Conservation (phyloP, 2,329 filamentous ascomycete species). For the Clonostachys sp. region DNA sequence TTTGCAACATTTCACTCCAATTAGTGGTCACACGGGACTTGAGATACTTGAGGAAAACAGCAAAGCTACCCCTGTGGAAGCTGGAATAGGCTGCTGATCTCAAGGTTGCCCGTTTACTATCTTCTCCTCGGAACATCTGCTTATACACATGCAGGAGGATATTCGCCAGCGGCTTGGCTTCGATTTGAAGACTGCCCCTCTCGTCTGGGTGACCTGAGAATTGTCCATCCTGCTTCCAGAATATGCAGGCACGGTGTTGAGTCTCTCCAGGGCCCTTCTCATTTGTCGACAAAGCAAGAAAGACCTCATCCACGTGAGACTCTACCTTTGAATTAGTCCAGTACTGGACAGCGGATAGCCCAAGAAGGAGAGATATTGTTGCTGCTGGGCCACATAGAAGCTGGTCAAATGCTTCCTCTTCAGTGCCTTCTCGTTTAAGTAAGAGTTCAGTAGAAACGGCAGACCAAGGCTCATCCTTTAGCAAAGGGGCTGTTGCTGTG, state of each 20-base stretch:
- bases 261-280: conserved; percentile 5
- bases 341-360: conserved; percentile 41
- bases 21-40: conserved; percentile 25
- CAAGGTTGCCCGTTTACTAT: conserved; percentile 8
- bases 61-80: conserved; percentile 32
- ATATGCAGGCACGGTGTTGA: conserved; percentile 19
- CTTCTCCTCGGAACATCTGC: conserved; percentile 38
- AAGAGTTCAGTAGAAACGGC: conserved; percentile 44
- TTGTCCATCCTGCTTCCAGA: conserved; percentile 28
- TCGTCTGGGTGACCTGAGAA: conserved; percentile 13
- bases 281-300: conserved; percentile 14
- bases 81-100: conserved; percentile 13
- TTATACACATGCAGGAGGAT: conserved; percentile 35
- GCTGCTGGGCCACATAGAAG: conserved; percentile 41
- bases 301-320: conserved; percentile 31
- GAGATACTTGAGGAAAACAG: conserved; percentile 29
- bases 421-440: conserved; percentile 16
- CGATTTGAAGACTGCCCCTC: conserved; percentile 21
- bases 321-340: conserved; percentile 41
- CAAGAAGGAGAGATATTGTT: conserved; percentile 44
- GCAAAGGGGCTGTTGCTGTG: conserved; percentile 38
- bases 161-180: conserved; percentile 26
- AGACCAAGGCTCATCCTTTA: conserved; percentile 35
- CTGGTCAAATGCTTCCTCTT: conserved; percentile 23
- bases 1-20: conserved; percentile 19